A percentile compares a stretch with the other conserved stretches of the same genome.
These are phyloP conservation scores for Tephrocybe sp. DNA, from an alignment of 768 basidiomycete species.

Conservation along the genomic window DNA sequence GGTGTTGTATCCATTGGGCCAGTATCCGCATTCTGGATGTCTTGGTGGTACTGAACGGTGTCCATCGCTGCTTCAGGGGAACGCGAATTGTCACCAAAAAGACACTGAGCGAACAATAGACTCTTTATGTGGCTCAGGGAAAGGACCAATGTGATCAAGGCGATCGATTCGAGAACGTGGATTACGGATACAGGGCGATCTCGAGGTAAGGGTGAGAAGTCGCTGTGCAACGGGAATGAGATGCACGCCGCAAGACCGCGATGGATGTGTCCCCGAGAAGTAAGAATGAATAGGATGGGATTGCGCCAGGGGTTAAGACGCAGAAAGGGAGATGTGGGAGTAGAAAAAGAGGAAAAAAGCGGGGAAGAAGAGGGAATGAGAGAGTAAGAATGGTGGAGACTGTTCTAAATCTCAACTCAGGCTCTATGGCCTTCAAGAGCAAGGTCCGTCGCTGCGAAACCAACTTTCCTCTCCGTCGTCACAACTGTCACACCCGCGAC, in stretches of 20 bases:
- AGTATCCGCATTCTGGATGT: conserved; percentile 24
- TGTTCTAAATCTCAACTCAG: conserved; percentile 13
- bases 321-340: not conserved
- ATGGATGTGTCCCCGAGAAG: conserved; percentile 6
- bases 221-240: conserved; percentile 14
- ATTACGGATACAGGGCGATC: conserved; percentile 17
- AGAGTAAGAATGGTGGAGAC: not conserved
- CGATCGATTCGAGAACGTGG: conserved; percentile 24
- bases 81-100: conserved; percentile 3
- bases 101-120: conserved; percentile 7
- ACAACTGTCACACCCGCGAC: conserved; percentile 22
- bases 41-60: conserved; percentile 32
- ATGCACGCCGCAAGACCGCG: conserved; percentile 14
- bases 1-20: conserved; percentile 38
- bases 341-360: not conserved
- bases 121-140: conserved; percentile 13
- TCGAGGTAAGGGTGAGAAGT: conserved; percentile 15
- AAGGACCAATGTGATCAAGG: conserved; percentile 17
- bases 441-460: conserved; percentile 18
- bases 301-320: too few species aligned
- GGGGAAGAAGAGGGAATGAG: conserved; percentile 2
- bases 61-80: conserved; percentile 21
- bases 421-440: conserved; percentile 7
- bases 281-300: conserved; percentile 11
- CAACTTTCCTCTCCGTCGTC: conserved; percentile 17